Evolutionary conservation across 1,139 yeast genomes (phyloP), one percentile per base, ranked within the genome.

Genomic region (Hyphopichia fennica): DNA sequence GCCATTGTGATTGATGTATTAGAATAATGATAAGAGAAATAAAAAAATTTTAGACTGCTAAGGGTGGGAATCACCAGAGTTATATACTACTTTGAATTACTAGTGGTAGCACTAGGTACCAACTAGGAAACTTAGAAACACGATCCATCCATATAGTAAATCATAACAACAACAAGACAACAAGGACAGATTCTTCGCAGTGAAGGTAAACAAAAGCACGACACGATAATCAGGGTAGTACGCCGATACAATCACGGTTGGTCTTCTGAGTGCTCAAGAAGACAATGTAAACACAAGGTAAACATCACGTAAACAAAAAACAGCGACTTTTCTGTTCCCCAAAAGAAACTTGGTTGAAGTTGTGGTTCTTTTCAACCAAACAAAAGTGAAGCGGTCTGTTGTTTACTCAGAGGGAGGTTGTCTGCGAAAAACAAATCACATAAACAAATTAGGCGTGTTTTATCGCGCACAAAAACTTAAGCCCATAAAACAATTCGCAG

Each of bases 1-100:
- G 97, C 97, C 97, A 90, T 90, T 74, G 54, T 72, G 51, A 34
- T 42, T 52, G 42, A 40, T 45, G 18, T 32, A 7, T 41, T 42
- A 39, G 38, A 40, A 22, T 34, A 32, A 36, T 45, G 48, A 47
- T 48, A 46, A 42, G 45, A 45, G 40, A 38, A 20, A 41, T 42
- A 41, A 45, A 39, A 37, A 46, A 45, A 40, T 15, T 17, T 33
- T 31, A 31, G 34, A 15, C 5, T 19, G 17, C 19, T 16, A 13
- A 31, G 39, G 30, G 45, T 46, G 47, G 41, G 40, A 37, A 35
- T 35, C 33, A 28, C 13, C 8, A 4, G 28, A 16, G 13, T 27
- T 35, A 35, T 22, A 35, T 35, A 35, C 17, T 3, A 28, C 13
- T n/a, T n/a, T n/a, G n/a, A n/a, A n/a, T n/a, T n/a, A n/a, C 11